These are phyloP conservation scores for Tolypocladium tropicale DNA, from an alignment of 2,329 filamentous ascomycete genomes.

Conservation along the genomic window DNA sequence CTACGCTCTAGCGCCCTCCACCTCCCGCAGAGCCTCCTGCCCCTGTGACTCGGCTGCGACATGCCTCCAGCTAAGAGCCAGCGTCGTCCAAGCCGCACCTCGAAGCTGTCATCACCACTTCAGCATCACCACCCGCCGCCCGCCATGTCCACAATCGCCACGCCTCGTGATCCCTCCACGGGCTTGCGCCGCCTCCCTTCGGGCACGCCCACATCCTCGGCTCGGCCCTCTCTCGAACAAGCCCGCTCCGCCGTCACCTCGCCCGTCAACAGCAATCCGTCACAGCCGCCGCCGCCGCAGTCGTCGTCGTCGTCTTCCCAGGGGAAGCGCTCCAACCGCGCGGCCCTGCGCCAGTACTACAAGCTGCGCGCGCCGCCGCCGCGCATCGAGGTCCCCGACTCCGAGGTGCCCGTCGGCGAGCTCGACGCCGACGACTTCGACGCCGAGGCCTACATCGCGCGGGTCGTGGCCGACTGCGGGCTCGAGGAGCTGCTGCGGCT, in stretches of 20 bases:
- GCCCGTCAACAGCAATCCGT: slow-evolving; percentile 21
- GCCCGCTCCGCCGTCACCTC: slow-evolving; percentile 50
- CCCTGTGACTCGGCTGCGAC: not conserved
- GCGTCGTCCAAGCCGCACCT: not conserved
- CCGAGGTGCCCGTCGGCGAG: slow-evolving; percentile 55
- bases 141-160: slow-evolving; percentile 55
- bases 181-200: slow-evolving; percentile 48
- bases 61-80: not conserved
- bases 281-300: slow-evolving; percentile 23
- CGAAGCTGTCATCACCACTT: not conserved
- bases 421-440: slow-evolving; percentile 68
- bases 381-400: slow-evolving; percentile 34
- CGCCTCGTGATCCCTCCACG: slow-evolving; percentile 49
- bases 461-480: slow-evolving; percentile 49
- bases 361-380: slow-evolving; percentile 48
- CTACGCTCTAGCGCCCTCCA: not conserved
- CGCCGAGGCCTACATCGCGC: slow-evolving; percentile 55
- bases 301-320: too few relatives aligned
- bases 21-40: not conserved
- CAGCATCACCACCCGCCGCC: not conserved
- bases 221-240: slow-evolving; percentile 62
- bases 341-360: slow-evolving; percentile 89
- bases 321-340: slow-evolving; percentile 61
- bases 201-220: slow-evolving; percentile 59
- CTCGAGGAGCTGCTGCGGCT: slow-evolving; percentile 59